Percentiles rank a stretch among this genome's conserved stretches.
phyloP scores from a whole-genome alignment of 257 asterid species.

The Solanum dulcamara region DNA sequence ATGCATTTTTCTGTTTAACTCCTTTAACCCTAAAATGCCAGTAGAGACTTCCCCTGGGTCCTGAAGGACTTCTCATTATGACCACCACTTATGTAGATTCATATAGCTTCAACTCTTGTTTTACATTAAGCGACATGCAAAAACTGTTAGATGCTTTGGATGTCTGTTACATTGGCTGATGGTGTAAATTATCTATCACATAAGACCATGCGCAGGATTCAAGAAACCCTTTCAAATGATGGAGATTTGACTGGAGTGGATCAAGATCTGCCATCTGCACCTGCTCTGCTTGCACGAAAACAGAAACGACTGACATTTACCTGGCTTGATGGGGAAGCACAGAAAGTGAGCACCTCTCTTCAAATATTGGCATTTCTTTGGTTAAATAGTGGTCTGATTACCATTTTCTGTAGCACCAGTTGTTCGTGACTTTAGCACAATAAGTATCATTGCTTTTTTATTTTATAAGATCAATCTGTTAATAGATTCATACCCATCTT shows the following conservation, averaged over 20 bases:
- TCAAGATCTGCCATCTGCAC: slow-evolving; percentile 35
- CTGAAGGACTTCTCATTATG: neutral
- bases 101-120: neutral
- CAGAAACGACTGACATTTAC: slow-evolving; percentile 76
- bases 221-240: slow-evolving; percentile 45
- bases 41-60: neutral
- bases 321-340: slow-evolving; percentile 98
- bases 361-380: neutral
- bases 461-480: neutral
- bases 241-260: slow-evolving; percentile 30
- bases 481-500: neutral
- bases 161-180: slow-evolving; percentile 4
- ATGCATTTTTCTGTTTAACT: neutral
- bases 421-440: neutral
- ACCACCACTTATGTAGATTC: neutral
- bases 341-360: slow-evolving; percentile 39
- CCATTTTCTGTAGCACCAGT: neutral
- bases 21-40: neutral
- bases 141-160: neutral
- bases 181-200: slow-evolving; percentile 25
- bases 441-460: neutral
- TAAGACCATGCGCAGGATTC: slow-evolving; percentile 89
- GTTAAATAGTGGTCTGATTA: neutral
- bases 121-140: neutral
- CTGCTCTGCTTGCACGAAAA: slow-evolving; percentile 51